Conservation (phyloP, 352 stramenopile species). For the Lagenidium sp. region DNA sequence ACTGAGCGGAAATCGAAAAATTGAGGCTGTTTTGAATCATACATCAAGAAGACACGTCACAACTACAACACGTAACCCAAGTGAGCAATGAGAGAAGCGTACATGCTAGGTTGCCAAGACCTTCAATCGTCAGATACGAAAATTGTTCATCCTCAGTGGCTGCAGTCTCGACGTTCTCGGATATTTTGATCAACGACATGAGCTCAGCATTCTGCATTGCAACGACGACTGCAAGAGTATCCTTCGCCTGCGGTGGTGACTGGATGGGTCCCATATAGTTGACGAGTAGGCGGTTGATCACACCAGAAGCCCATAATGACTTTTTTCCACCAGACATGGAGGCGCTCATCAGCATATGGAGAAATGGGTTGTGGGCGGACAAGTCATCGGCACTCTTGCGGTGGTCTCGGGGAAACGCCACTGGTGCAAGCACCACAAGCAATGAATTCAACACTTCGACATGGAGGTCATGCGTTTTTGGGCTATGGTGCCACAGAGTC, state of each 20-base stretch:
- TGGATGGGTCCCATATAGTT: conserved; percentile 48
- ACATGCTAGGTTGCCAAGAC: conserved; percentile 53
- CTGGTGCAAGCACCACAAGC: conserved; percentile 55
- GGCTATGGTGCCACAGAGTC: conserved; percentile 2
- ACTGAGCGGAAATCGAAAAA: conserved; percentile 51
- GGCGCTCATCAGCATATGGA: conserved; percentile 49
- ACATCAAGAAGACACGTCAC: conserved; percentile 1
- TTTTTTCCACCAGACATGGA: conserved; percentile 25
- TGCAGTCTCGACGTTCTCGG: conserved; percentile 25
- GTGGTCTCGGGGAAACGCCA: conserved; percentile 52
- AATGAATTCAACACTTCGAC: conserved; percentile 71
- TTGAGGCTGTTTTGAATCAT: conserved; percentile 29
- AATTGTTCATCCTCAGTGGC: conserved; percentile 55
- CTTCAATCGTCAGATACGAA: conserved; percentile 63
- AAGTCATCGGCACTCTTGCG: conserved; percentile 30
- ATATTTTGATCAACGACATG: conserved; percentile 60
- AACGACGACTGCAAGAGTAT: conserved; percentile 23
- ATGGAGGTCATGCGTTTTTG: conserved; percentile 58
- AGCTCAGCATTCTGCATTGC: conserved; percentile 30
- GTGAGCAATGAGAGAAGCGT: conserved; percentile 9
- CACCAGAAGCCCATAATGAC: conserved; percentile 28
- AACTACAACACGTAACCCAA: neutral
- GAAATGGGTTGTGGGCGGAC: conserved; percentile 46
- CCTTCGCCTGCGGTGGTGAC: conserved; percentile 20
- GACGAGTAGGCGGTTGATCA: conserved; percentile 50